Conservation (phyloP, 805 yeast species). For the Wickerhamiella shivajii region DNA sequence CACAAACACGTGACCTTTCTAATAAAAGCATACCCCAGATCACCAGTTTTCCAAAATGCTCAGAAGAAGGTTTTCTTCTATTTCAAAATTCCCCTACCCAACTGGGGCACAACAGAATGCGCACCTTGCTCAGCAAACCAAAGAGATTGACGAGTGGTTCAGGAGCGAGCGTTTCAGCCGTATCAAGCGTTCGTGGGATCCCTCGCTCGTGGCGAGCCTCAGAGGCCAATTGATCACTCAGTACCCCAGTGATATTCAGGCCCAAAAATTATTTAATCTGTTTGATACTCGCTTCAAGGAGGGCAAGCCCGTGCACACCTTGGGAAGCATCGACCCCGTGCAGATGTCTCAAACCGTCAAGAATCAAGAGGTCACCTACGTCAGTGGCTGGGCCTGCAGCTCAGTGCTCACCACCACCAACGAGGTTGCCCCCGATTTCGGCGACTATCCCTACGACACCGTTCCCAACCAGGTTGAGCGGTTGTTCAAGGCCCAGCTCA, state of each 20-base stretch:
- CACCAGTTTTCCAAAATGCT: not conserved
- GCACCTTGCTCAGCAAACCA: constrained; percentile 24
- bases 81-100: constrained; percentile 26
- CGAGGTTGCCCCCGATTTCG: constrained; percentile 52
- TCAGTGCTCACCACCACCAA: constrained; percentile 43
- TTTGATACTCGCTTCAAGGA: constrained; percentile 29
- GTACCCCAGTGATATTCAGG: constrained; percentile 38
- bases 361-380: constrained; percentile 26
- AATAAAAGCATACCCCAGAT: not conserved
- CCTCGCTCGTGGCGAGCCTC: constrained; percentile 37
- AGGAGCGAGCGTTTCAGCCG: constrained; percentile 32
- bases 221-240: constrained; percentile 34
- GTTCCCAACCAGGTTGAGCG: constrained; percentile 55
- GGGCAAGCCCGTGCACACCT: constrained; percentile 37
- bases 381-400: constrained; percentile 21
- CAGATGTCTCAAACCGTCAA: constrained; percentile 43
- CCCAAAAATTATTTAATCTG: constrained; percentile 35
- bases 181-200: constrained; percentile 37
- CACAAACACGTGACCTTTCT: not conserved
- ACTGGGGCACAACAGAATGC: constrained; percentile 21
- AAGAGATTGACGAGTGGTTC: constrained; percentile 37
- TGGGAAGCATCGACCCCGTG: constrained; percentile 50
- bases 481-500: constrained; percentile 40
- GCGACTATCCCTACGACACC: constrained; percentile 55
- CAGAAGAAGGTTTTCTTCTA: constrained; percentile 4